phyloP scores from a whole-genome alignment of 257 asterid genomes.

The Gardenia jasminoides region DNA sequence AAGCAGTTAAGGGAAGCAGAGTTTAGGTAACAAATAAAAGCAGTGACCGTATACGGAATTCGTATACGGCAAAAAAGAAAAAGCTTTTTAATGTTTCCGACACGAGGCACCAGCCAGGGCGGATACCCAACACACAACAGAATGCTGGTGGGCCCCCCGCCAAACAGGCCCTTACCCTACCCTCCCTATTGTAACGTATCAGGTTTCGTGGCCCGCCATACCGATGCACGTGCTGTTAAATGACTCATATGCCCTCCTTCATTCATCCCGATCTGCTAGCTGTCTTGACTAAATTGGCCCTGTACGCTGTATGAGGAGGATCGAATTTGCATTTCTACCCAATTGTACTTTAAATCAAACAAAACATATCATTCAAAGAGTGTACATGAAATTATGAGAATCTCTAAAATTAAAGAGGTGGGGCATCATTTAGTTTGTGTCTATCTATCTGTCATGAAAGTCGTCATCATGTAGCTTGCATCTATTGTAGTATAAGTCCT shows the following conservation, averaged over 20 bases:
- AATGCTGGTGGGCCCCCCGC: neutral
- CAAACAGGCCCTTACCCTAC: neutral
- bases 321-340: too few relatives aligned
- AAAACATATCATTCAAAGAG: too few relatives aligned
- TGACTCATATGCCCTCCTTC: neutral
- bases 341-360: too few relatives aligned
- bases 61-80: conserved; percentile 49
- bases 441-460: too few relatives aligned
- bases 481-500: too few relatives aligned
- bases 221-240: conserved; percentile 3
- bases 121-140: neutral
- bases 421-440: too few relatives aligned
- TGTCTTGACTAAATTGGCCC: neutral
- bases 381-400: too few relatives aligned
- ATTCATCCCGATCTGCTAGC: neutral
- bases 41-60: conserved; percentile 68
- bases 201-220: neutral
- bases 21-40: neutral
- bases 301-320: neutral
- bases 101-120: conserved; percentile 16
- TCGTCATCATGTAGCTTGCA: too few relatives aligned
- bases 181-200: neutral
- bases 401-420: too few relatives aligned
- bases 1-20: neutral
- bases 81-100: conserved; percentile 23